Base-by-base conservation (phyloP, 768 basidiomycete genomes). In the Gymnopilus junonius region DNA sequence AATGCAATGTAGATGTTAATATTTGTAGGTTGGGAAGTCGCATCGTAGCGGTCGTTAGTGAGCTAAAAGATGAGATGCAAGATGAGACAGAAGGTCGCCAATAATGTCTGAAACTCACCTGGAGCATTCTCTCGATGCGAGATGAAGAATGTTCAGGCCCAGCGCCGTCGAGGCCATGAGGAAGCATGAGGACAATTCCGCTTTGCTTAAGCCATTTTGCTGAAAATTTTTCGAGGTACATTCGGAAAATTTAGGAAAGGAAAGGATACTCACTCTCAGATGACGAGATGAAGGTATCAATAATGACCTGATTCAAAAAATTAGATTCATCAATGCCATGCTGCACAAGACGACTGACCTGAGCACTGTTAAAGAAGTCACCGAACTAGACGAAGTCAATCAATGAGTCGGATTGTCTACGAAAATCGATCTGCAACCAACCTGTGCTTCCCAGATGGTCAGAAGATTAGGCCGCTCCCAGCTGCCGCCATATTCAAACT, bases 181-280 rank as follows among this genome's bases (percentile, higher is more conserved):
- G 95, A 0, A 97, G 81, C 48, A 94, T 84, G 61, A 97, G 77
- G 4, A 94, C 89, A 21, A 97, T 83, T 0, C 91, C 95, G 67
- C 93, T 95, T 76, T 97, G 95, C 72, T 89, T 92, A 50, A 93
- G 76, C 95, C 95, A 97, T 79, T 97, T 97, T 3, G 94, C 93
- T 94, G 65, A 37, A 63, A 50, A 53, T 25, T 29, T 63, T 8
- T 51, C 20, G 1, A 12, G 46, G 40, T 25, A 57, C 53, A 21
- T 11, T 6, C 0, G n/a, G 40, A 23, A 14, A 15, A 8, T 32
- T 32, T 2, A 54, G 25, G 10, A 40, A 29, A 57, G 45, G 48
- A 59, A 51, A 45, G 17, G 1, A n/a, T 12, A 75, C 90, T 61
- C 68, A 94, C 94, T 90, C 77, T 96, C 93, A 17, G 90, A 83